phyloP scores from a whole-genome alignment of 140 eudicot genomes.

The Ambrosia hybrid region DNA sequence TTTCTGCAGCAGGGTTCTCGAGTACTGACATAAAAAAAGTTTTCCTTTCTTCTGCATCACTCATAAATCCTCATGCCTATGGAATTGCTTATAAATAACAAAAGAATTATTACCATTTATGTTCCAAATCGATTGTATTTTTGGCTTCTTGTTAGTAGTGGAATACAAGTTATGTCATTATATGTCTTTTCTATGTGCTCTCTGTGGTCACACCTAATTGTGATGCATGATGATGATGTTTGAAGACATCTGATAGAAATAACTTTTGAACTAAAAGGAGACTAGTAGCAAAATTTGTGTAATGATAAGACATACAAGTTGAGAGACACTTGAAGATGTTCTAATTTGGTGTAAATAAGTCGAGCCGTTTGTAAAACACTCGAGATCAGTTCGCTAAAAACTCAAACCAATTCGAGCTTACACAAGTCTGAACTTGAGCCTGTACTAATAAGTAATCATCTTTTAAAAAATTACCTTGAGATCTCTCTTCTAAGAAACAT shows the following conservation, averaged over 20 bases:
- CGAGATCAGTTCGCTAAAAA: neutral
- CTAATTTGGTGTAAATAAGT: neutral
- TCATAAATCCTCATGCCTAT: too few species aligned
- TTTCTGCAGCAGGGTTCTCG: conserved; percentile 63
- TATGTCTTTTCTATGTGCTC: neutral
- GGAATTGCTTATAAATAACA: conserved; percentile 70
- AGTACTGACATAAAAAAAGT: too few species aligned
- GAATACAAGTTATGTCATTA: neutral
- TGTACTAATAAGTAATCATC: neutral
- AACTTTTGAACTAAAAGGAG: neutral
- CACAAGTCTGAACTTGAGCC: neutral
- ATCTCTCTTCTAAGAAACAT: too few species aligned
- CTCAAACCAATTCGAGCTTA: neutral
- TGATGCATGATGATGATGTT: neutral
- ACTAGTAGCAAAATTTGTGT: neutral
- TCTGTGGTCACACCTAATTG: conserved; percentile 1
- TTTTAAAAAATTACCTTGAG: neutral
- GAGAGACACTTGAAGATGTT: neutral
- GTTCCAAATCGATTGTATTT: neutral
- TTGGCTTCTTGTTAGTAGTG: conserved; percentile 10
- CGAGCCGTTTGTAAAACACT: neutral
- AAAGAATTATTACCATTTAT: conserved; percentile 1
- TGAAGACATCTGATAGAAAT: neutral
- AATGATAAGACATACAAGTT: neutral
- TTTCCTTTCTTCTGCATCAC: too few species aligned